Percentiles rank a stretch among this genome's conserved stretches.
These are phyloP conservation scores for Castanopsis chinensis DNA, from an alignment of 306 rosid species.

Conservation along the genomic window DNA sequence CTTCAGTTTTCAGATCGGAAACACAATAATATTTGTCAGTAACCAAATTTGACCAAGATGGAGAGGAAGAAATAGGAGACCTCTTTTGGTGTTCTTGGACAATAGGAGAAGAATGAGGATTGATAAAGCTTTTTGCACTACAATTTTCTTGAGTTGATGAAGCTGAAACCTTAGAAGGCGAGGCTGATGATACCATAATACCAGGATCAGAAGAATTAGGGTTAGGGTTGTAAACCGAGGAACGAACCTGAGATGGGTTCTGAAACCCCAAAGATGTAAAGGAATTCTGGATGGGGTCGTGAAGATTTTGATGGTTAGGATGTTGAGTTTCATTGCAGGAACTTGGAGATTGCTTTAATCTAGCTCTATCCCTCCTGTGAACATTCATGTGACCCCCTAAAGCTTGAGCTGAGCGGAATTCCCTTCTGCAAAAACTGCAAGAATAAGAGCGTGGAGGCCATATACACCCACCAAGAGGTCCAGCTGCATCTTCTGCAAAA, in stretches of 20 bases:
- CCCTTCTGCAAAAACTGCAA: conserved; percentile 88
- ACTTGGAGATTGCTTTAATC: conserved; percentile 62
- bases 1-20: conserved; percentile 17
- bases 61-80: conserved; percentile 22
- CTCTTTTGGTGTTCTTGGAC: conserved; percentile 9
- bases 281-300: conserved; percentile 18
- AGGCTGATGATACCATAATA: conserved; percentile 34
- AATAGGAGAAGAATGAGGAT: conserved; percentile 27
- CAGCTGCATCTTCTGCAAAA: conserved; percentile 79
- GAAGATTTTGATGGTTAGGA: conserved; percentile 23
- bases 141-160: conserved; percentile 18
- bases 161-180: conserved; percentile 40
- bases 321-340: conserved; percentile 23
- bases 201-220: conserved; percentile 46
- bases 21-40: conserved; percentile 24
- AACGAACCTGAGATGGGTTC: conserved; percentile 47
- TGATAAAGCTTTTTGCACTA: conserved; percentile 23
- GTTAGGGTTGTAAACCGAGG: conserved; percentile 54
- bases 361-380: conserved; percentile 88
- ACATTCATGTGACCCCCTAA: conserved; percentile 97
- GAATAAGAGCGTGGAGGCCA: conserved; percentile 98
- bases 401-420: conserved; percentile 94
- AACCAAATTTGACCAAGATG: conserved; percentile 40
- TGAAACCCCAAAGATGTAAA: conserved; percentile 30
- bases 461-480: conserved; percentile 73